These are phyloP conservation scores for Brassica napus DNA, from an alignment of 345 rosid genomes.

Conservation along the genomic window DNA sequence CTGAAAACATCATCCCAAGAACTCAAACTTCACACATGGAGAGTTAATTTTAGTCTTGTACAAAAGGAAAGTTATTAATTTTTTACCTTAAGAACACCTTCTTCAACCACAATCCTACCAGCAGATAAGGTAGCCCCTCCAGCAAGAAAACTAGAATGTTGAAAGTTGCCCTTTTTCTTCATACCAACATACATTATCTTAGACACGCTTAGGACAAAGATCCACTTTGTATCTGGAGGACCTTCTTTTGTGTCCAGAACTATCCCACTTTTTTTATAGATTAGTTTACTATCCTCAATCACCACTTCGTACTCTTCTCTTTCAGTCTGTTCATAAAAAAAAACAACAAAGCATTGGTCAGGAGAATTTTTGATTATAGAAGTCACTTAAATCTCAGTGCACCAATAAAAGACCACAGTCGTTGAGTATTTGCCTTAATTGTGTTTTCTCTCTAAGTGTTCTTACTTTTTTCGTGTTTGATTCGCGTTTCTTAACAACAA, in stretches of 20 bases:
- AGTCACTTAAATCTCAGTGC: no score
- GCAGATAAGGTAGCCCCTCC: conserved; percentile 94
- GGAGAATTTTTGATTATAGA: no score
- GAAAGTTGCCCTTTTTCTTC: conserved; percentile 85
- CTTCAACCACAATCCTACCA: conserved; percentile 68
- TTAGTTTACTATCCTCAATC: conserved; percentile 52
- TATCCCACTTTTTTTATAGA: conserved; percentile 55
- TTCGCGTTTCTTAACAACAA: no score
- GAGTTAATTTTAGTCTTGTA: conserved; percentile 7
- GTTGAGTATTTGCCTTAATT: no score
- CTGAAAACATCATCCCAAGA: conserved; percentile 41
- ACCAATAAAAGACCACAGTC: no score
- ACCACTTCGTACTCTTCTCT: conserved; percentile 66
- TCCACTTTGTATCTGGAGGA: conserved; percentile 75
- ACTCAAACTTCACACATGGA: conserved; percentile 25
- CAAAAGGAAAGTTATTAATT: background rate
- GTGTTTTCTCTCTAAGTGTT: no score
- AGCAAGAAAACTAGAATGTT: conserved; percentile 90
- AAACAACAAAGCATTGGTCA: conserved; percentile 1
- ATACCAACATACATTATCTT: conserved; percentile 62
- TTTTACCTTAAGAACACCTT: conserved; percentile 66
- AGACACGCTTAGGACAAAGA: conserved; percentile 80
- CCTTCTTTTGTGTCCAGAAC: conserved; percentile 63
- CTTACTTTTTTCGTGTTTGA: no score
- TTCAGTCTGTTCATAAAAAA: conserved; percentile 53